Evolutionary conservation across 352 stramenopile species (phyloP).

Genomic region (Phytophthora europaea): DNA sequence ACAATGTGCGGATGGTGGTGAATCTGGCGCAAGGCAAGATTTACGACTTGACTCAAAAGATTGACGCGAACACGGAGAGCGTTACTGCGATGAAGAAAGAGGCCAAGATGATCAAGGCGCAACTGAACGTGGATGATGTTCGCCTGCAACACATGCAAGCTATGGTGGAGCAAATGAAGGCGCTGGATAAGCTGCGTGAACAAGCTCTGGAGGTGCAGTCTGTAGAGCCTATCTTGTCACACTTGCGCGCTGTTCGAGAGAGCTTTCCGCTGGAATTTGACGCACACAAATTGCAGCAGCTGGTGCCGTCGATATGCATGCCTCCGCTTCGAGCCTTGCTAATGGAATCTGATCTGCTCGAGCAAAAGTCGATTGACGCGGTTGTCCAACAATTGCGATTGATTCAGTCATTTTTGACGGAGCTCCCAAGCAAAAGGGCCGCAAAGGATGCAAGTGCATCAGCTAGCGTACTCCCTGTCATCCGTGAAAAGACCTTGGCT

Average conservation of each 20-base stretch:
- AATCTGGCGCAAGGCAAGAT: slow-evolving; percentile 86
- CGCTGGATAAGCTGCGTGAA: slow-evolving; percentile 47
- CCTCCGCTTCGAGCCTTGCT: slow-evolving; percentile 65
- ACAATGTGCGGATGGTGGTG: slow-evolving; percentile 92
- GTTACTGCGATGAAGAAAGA: slow-evolving; percentile 74
- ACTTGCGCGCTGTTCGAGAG: slow-evolving; percentile 53
- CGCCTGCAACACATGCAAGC: slow-evolving; percentile 58
- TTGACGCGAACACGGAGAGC: slow-evolving; percentile 56
- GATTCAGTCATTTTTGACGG: slow-evolving; percentile 70
- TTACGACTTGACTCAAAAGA: slow-evolving; percentile 80
- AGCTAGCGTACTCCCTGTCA: slow-evolving; percentile 65
- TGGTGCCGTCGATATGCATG: slow-evolving; percentile 76
- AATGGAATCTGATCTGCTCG: slow-evolving; percentile 49
- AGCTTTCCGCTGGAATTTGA: slow-evolving; percentile 79
- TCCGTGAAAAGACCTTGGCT: slow-evolving; percentile 68
- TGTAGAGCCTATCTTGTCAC: slow-evolving; percentile 53
- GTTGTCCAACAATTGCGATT: slow-evolving; percentile 62
- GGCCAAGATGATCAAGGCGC: slow-evolving; percentile 63
- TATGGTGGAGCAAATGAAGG: slow-evolving; percentile 56
- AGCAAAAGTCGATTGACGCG: slow-evolving; percentile 29
- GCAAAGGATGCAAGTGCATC: slow-evolving; percentile 9
- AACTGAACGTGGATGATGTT: slow-evolving; percentile 71
- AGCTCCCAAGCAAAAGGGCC: slow-evolving; percentile 38
- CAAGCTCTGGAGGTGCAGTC: slow-evolving; percentile 47
- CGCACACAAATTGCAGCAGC: slow-evolving; percentile 73